These are phyloP conservation scores for Knoxia roxburghii DNA, from an alignment of 257 asterid genomes.

Conservation along the genomic window DNA sequence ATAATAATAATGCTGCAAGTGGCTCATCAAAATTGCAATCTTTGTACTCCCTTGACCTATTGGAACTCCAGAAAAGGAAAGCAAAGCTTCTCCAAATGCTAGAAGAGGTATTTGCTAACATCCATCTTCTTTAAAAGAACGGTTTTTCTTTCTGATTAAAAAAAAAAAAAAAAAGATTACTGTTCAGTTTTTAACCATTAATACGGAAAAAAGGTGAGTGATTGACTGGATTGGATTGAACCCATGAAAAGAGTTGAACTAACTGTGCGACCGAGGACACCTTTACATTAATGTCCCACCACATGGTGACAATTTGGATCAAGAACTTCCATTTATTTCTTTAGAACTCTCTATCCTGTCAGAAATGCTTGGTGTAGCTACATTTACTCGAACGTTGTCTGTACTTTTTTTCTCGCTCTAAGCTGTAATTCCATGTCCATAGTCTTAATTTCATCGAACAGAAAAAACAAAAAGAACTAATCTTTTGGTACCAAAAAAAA, in stretches of 20 bases:
- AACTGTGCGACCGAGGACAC: slow-evolving; percentile 21
- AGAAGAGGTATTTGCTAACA: slow-evolving; percentile 49
- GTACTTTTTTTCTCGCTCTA: neutral
- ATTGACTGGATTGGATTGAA: neutral
- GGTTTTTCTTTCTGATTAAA: neutral
- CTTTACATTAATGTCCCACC: slow-evolving; percentile 45
- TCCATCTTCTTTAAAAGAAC: neutral
- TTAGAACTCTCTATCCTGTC: slow-evolving; percentile 21
- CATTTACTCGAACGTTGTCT: neutral
- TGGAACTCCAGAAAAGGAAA: slow-evolving; percentile 74
- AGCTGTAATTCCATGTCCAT: neutral
- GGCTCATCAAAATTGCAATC: slow-evolving; percentile 34
- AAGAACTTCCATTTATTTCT: slow-evolving; percentile 27
- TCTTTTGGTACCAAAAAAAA: neutral
- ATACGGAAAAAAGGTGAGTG: slow-evolving; percentile 10
- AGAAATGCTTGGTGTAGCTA: neutral
- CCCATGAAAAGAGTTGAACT: slow-evolving; percentile 26
- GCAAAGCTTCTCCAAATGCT: slow-evolving; percentile 73
- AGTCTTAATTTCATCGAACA: neutral
- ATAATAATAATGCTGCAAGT: slow-evolving; percentile 23
- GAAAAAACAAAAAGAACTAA: neutral
- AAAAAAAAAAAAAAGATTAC: neutral
- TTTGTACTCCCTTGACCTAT: slow-evolving; percentile 56
- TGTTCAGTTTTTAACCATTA: slow-evolving; percentile 5
- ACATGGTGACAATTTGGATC: slow-evolving; percentile 30